Evolutionary conservation across 2,329 filamentous ascomycete genomes (phyloP), one percentile per base, ranked within the genome.

Genomic region (Neospermospora avenae): DNA sequence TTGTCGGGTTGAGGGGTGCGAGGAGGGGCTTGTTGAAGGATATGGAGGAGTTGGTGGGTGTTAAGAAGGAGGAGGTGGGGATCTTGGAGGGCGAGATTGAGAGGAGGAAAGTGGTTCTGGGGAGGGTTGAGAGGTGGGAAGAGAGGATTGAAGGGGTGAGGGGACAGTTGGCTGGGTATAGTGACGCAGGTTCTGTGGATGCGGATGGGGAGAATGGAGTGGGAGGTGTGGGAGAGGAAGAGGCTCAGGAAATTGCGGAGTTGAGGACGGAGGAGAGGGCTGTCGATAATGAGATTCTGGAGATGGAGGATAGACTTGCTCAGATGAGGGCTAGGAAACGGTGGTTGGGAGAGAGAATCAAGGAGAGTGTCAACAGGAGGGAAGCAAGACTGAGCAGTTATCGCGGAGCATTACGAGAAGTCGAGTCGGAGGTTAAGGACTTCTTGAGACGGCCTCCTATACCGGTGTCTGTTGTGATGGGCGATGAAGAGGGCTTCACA

Each of bases 301-400:
- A 83, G 53, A 77, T 90, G 34, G 88, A 92, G 71, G 79, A 84
- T 67, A 82, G 83, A 65, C 77, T 93, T 2, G 77, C 79, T 24
- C 79, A 79, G 3, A 78, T 91, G 74, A 84, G 84, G 67, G 81
- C 79, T 49, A 78, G 82, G 28, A 84, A 85, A 65, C 77, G 80
- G n/a, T 81, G 80, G 70, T 73, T 92, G 0, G 75, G 82, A 62
- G 79, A 80, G 2, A 80, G 84, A 68, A 83, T 90, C 48, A 78
- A 82, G 6, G 84, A 87, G 58, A 80, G 85, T 1, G 80, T 81
- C 63, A 91, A 87, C 66, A 80, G 81, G 57, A 78, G 87, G 39
- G 88, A 91, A 70, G 86, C 88, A 1, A 85, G 84, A n/a, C 72
- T 91, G 14, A 89, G 87, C 58, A 87, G 87, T 0, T 92, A 91